Percentiles rank a stretch among this genome's conserved stretches.
phyloP scores from a whole-genome alignment of 2,329 filamentous ascomycete species.

The Fusarium fujikuroi region DNA sequence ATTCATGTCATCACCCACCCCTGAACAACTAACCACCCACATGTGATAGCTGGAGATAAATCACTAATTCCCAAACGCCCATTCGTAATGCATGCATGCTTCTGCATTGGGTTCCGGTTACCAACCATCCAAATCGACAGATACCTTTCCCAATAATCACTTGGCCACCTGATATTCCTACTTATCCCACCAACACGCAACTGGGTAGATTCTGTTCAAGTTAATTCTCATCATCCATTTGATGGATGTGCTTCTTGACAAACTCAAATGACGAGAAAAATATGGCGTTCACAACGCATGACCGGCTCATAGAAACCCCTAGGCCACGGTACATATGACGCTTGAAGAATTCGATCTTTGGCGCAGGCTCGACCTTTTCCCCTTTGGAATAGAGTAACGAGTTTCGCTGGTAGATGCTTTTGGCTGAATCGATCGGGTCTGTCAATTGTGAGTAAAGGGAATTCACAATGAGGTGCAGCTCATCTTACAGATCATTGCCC shows the following conservation, averaged over 20 bases:
- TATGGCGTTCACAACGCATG: constrained; percentile 85
- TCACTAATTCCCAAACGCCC: constrained; percentile 38
- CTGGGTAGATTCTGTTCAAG: background rate
- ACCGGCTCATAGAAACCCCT: constrained; percentile 84
- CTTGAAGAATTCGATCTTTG: constrained; percentile 82
- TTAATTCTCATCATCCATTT: constrained; percentile 57
- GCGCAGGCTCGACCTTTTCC: constrained; percentile 70
- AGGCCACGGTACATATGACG: constrained; percentile 84
- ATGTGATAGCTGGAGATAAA: constrained; percentile 13
- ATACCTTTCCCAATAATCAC: constrained; percentile 5
- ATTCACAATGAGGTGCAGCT: constrained; percentile 46
- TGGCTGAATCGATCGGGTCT: constrained; percentile 82
- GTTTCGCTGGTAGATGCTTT: constrained; percentile 87
- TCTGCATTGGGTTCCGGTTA: constrained; percentile 24
- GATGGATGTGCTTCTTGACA: constrained; percentile 75
- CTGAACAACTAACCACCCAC: background rate
- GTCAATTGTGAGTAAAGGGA: constrained; percentile 11
- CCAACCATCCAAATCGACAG: constrained; percentile 20
- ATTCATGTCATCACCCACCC: background rate
- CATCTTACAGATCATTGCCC: constrained; percentile 79
- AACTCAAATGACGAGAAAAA: constrained; percentile 92
- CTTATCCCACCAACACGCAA: background rate
- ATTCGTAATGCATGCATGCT: constrained; percentile 41
- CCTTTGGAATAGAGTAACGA: constrained; percentile 76
- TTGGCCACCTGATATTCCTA: background rate